Evolutionary conservation across 805 yeast species (phyloP), one percentile per base, ranked within the genome.

Genomic region (Starmerella floris): DNA sequence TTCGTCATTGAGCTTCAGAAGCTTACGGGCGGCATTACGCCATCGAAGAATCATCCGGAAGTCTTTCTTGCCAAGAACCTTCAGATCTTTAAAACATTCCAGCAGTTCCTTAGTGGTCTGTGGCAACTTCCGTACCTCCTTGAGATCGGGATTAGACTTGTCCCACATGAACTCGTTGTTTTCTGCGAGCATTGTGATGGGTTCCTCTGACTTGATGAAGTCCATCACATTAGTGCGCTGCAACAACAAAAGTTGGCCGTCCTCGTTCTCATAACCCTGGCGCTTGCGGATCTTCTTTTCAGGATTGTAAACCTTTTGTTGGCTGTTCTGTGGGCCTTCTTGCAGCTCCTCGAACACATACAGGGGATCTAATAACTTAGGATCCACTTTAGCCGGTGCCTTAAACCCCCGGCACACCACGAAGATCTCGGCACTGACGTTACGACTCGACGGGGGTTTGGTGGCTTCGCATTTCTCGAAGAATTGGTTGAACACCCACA

Each of bases 381-480:
- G 95, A 64, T 91, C 99, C 49, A 91, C 62, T 60, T 81, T 84
- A 61, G 87, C 83, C 38, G 99, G 98, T 13, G 97, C 95, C 62
- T 87, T 88, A 68, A 82, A 91, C 11, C 93, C 93, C 61, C 78
- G 78, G 65, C 99, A 91, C 30, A 87, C 96, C 37, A 91, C 98
- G 59, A 91, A 91, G 57, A 91, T 91, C 69, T 91, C 99, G 2
- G 99, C 99, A 59, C 97, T 88, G 27, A 91, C 99, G 63, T 84
- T 85, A 77, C 99, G 87, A 30, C 96, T 85, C 8, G 97, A 87
- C 8, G 99, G 97, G 6, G 99, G 99, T 59, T 91, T 91, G 0
- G 99, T 91, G 17, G 99, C 99, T 62, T 91, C 97, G 41, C 91
- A 97, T 58, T 81, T 87, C 41, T 85, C 95, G 58, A 91, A 91